Evolutionary conservation across 2,329 filamentous ascomycete species (phyloP), one percentile per base, ranked within the genome.

Genomic region (Sporothrix schenckii): DNA sequence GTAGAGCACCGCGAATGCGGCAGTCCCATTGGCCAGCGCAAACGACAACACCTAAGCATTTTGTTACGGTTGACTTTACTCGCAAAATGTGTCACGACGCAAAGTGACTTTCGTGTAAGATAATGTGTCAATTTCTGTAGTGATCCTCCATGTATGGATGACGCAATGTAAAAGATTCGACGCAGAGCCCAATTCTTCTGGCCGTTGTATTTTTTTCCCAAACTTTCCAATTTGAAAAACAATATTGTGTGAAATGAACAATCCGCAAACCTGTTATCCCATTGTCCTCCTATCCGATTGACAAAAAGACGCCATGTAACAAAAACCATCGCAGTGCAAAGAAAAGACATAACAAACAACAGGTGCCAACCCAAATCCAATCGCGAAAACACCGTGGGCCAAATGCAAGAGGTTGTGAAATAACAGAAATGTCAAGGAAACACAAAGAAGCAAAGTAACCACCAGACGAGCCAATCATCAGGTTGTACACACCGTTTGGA

Each of bases 361-460:
- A 44, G 14, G 11, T 0, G 11, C 41, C 7, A 34, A 34, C 34
- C 41, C 13, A 16, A 44, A 44, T 44, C 41, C 41, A 16, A 44
- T 13, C 19, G 16, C 63, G 21, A 52, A 52, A 50, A 68, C 49
- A 68, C 47, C 44, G n/a, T 50, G 41, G 27, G 9, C 21, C 68
- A 49, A 56, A 47, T 66, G 63, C 63, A 41, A 54, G 14, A 24
- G n/a, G 19, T 58, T 24, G 9, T 10, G 41, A 44, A 3, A 34
- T 63, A 3, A 2, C n/a, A 10, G 47, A 70, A 50, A 4, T 34
- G 7, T 7, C 66, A 52, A 67, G 34, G 10, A 66, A 68, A 68
- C 13, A 54, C 14, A 66, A 30, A 34, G 19, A 14, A 30, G 27
- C 3, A 39, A 34, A 52, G 52, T n/a, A 54, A 41, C 49, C 34